Evolutionary conservation across 225 moss, liverwort and hornwort genomes (phyloP), one percentile per base, ranked within the genome.

Genomic region (Pseudoscleropodium purum): DNA sequence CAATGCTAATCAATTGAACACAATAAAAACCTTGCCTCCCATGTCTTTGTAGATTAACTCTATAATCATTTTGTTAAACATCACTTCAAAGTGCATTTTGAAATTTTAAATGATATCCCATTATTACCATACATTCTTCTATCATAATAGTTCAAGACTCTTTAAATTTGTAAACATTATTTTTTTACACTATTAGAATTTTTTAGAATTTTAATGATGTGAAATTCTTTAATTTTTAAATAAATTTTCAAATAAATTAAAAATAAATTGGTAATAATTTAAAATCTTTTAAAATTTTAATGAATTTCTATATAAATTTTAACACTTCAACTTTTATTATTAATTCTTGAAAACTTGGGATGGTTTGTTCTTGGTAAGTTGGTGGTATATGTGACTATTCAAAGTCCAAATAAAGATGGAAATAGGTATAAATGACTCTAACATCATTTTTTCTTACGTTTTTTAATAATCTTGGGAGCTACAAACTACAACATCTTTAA

Each of bases 11-110:
- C n/a, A 21, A 12, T 56, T 56, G 19, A 10, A 69, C 1, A n/a
- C 21, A 4, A 21, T n/a, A 24, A 21, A n/a, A 12, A n/a, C 2
- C 0, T 5, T 2, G 23, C 23, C 23, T 24, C 4, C 2, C 3
- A 36, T 19, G 2, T 11, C 3, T 67, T 67, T 67, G 36, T 68
- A 68, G 6, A 68, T 36, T 2, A 12, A 21, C 6, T 37, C 0
- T 13, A 1, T 69, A 13, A 69, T 12, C 1, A 23, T 14, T 70
- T 70, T 70, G 5, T 24, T n/a, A 70, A 70, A 70, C 39, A 70
- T 70, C 0, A 25, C 39, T 70, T 70, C 14, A 2, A 25, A 39
- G 14, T 2, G 4, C 39, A 70, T 39, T 70, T n/a, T 14, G 8
- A 24, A 69, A 14, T 39, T 70, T 13, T 13, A 13, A 39, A 24